A percentile compares a stretch with the other conserved stretches of the same genome.
Evolutionary conservation across 139 green algal genomes (phyloP).

Genomic region (Asterochloris sp.): DNA sequence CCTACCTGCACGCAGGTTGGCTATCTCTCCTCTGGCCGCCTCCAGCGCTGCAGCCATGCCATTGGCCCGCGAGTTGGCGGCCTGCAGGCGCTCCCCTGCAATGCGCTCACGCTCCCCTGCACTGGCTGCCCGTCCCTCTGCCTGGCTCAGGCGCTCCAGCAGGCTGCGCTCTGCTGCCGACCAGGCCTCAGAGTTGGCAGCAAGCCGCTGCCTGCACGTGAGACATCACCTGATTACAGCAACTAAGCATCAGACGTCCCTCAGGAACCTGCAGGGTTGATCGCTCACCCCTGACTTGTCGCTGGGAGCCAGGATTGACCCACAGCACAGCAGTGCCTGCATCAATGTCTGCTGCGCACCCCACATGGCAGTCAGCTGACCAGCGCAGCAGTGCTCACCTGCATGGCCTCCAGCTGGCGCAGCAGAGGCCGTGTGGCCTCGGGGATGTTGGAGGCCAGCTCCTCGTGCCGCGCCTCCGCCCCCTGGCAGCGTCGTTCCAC

Average conservation of each 20-base stretch:
- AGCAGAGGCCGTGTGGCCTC: constrained; percentile 90
- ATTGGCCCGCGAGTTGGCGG: constrained; percentile 1
- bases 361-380: background rate
- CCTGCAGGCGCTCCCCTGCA: constrained; percentile 11
- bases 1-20: constrained; percentile 9
- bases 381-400: constrained; percentile 27
- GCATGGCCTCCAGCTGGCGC: constrained; percentile 88
- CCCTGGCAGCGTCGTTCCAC: constrained; percentile 66
- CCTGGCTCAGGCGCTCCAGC: constrained; percentile 38
- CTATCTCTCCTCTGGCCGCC: constrained; percentile 15
- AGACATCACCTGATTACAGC: background rate
- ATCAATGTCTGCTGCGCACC: background rate
- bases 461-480: constrained; percentile 82
- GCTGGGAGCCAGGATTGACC: too few relatives aligned
- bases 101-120: constrained; percentile 16
- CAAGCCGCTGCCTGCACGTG: constrained; percentile 38
- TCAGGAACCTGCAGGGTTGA: too few relatives aligned
- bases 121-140: constrained; percentile 49
- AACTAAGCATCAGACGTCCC: too few relatives aligned
- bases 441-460: constrained; percentile 78
- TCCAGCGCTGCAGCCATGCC: constrained; percentile 14
- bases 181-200: constrained; percentile 58
- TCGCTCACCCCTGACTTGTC: too few relatives aligned
- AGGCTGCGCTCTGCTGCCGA: constrained; percentile 65
- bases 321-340: too few relatives aligned